A percentile compares a stretch with the other conserved stretches of the same genome.
Evolutionary conservation across 768 basidiomycete species (phyloP).

Genomic region (Trametes cingulata): DNA sequence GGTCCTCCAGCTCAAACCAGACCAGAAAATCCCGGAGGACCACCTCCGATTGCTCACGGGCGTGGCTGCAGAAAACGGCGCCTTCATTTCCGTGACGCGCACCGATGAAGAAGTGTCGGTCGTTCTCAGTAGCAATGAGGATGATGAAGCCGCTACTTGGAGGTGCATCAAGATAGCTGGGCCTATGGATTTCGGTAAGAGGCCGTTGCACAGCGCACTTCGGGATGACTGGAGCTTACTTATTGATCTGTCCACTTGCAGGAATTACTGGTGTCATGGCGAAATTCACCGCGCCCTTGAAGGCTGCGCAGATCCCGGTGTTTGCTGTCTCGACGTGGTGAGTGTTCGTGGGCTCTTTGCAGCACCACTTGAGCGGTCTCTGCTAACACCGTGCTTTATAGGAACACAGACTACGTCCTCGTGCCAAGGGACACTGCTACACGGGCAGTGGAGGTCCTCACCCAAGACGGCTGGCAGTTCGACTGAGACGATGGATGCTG

Average conservation of each 20-base stretch:
- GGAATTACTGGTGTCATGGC: conserved; percentile 47
- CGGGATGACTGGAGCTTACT: conserved; percentile 30
- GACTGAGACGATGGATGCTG: neutral
- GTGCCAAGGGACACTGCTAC: conserved; percentile 47
- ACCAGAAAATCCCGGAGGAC: neutral
- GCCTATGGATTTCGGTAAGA: conserved; percentile 65
- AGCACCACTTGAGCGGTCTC: too few relatives aligned
- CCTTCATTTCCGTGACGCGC: conserved; percentile 55
- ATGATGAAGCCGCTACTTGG: conserved; percentile 45
- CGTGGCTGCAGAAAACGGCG: neutral
- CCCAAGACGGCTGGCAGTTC: conserved; percentile 52
- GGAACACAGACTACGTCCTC: conserved; percentile 69
- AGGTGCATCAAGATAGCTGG: conserved; percentile 62
- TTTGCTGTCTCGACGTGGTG: conserved; percentile 69
- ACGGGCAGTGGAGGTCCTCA: conserved; percentile 45
- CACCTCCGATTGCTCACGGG: neutral
- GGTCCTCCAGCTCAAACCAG: neutral
- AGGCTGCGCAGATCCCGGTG: conserved; percentile 50
- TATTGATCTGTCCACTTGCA: conserved; percentile 44
- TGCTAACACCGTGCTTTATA: too few relatives aligned
- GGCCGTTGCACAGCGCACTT: neutral
- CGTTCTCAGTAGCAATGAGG: conserved; percentile 45
- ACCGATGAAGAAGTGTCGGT: conserved; percentile 64
- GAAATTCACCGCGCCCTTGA: conserved; percentile 54
- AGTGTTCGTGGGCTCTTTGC: conserved; percentile 12